These are phyloP conservation scores for Phytopythium vexans DNA, from an alignment of 352 stramenopile species.

Conservation along the genomic window DNA sequence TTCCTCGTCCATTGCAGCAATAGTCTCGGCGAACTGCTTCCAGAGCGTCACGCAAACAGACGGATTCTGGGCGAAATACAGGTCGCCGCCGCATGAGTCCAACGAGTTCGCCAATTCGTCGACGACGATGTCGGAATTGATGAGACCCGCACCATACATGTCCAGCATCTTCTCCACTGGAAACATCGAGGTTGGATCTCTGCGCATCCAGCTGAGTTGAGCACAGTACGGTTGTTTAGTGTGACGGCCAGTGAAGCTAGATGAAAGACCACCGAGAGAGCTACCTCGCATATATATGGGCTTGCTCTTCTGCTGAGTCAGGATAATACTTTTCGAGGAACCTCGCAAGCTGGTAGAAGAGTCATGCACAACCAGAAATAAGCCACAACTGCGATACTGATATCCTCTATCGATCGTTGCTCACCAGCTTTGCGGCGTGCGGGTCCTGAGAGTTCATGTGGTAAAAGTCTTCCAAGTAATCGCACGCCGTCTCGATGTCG, in stretches of 20 bases:
- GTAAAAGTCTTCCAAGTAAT: slow-evolving; percentile 76
- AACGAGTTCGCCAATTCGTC: slow-evolving; percentile 38
- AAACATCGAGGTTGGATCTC: slow-evolving; percentile 40
- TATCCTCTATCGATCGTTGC: slow-evolving; percentile 1
- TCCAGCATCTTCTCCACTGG: slow-evolving; percentile 54
- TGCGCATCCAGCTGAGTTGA: slow-evolving; percentile 47
- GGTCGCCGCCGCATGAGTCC: slow-evolving; percentile 54
- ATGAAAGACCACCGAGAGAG: not conserved
- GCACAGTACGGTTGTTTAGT: not conserved
- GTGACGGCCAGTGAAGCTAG: not conserved
- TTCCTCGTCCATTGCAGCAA: slow-evolving; percentile 44
- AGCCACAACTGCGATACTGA: not conserved
- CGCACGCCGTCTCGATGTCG: slow-evolving; percentile 53
- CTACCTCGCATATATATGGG: slow-evolving; percentile 30
- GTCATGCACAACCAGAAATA: slow-evolving; percentile 4
- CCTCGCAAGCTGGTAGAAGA: slow-evolving; percentile 22
- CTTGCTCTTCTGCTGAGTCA: slow-evolving; percentile 37
- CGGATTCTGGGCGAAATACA: slow-evolving; percentile 41
- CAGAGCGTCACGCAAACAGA: slow-evolving; percentile 33
- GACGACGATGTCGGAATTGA: slow-evolving; percentile 35
- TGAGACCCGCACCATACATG: slow-evolving; percentile 28
- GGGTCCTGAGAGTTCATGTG: slow-evolving; percentile 50
- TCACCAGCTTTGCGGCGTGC: slow-evolving; percentile 71
- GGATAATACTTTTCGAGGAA: slow-evolving; percentile 50
- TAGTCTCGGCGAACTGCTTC: slow-evolving; percentile 46